phyloP scores from a whole-genome alignment of 2,329 filamentous ascomycete species.

The Ceratocystiopsis brevicomis region DNA sequence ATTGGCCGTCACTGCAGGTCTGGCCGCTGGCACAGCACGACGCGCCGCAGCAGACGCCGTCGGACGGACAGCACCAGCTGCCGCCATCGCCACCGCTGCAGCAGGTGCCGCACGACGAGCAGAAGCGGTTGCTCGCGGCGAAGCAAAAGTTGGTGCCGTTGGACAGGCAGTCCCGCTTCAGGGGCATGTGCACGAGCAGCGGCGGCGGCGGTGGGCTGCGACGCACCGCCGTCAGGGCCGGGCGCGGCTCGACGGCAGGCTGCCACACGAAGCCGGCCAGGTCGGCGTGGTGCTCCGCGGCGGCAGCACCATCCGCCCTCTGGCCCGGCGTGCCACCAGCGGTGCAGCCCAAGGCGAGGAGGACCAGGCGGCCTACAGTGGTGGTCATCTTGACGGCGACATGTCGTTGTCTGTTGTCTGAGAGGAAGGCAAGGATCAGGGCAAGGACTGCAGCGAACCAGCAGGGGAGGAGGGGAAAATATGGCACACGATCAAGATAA shows the following conservation, averaged over 20 bases:
- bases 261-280: constrained; percentile 3
- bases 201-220: constrained; percentile 5
- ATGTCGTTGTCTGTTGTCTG: not conserved
- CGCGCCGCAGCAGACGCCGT: constrained; percentile 14
- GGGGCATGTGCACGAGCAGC: not conserved
- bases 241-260: constrained; percentile 7
- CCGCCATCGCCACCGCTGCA: constrained; percentile 9
- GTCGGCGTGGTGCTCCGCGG: not conserved
- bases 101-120: constrained; percentile 14
- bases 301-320: not conserved
- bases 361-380: not conserved
- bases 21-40: constrained; percentile 16
- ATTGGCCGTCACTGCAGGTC: constrained; percentile 14
- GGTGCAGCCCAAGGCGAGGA: not conserved
- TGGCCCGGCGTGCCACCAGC: not conserved
- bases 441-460: too few relatives aligned
- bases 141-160: constrained; percentile 19
- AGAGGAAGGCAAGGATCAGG: not conserved
- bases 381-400: not conserved
- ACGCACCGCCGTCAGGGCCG: constrained; percentile 8
- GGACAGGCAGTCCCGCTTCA: constrained; percentile 13
- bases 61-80: constrained; percentile 13
- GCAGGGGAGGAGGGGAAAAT: too few relatives aligned
- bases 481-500: too few relatives aligned
- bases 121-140: constrained; percentile 12